Evolutionary conservation across 2,329 filamentous ascomycete species (phyloP).

Genomic region (Colletotrichum higginsianum): DNA sequence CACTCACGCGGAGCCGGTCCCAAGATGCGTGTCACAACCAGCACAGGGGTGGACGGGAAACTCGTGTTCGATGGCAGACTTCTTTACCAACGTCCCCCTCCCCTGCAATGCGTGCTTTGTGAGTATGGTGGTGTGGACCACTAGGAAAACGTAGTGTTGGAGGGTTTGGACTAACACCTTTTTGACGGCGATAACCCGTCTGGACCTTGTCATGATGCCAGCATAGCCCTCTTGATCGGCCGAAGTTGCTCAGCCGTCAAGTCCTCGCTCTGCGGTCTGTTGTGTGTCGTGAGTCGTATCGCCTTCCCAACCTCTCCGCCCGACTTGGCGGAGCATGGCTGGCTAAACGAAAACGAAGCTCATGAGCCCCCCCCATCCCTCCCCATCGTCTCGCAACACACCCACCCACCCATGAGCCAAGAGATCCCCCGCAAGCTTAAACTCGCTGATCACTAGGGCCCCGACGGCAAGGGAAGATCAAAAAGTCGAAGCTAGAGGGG

Average conservation of each 20-base stretch:
- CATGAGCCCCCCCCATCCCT: slow-evolving; percentile 2
- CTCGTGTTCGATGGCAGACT: neutral
- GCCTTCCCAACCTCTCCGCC: neutral
- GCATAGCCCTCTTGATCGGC: neutral
- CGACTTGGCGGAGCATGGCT: slow-evolving; percentile 2
- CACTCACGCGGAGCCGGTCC: neutral
- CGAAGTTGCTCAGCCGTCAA: neutral
- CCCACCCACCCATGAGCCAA: neutral
- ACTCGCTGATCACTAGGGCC: neutral
- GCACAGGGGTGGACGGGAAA: neutral
- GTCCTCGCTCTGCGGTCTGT: too few species aligned
- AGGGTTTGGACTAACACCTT: neutral
- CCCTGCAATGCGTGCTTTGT: neutral
- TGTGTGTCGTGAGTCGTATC: too few species aligned
- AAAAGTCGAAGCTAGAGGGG: neutral
- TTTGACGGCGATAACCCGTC: neutral
- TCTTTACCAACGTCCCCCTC: neutral
- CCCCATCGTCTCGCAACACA: neutral
- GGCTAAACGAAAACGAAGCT: slow-evolving; percentile 1
- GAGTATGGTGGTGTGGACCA: neutral
- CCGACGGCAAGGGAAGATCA: neutral
- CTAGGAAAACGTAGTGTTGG: neutral
- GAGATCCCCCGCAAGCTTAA: neutral
- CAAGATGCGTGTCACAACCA: slow-evolving; percentile 16
- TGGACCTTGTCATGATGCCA: neutral